Evolutionary conservation across 805 yeast species (phyloP).

Genomic region (Candida golubevii): DNA sequence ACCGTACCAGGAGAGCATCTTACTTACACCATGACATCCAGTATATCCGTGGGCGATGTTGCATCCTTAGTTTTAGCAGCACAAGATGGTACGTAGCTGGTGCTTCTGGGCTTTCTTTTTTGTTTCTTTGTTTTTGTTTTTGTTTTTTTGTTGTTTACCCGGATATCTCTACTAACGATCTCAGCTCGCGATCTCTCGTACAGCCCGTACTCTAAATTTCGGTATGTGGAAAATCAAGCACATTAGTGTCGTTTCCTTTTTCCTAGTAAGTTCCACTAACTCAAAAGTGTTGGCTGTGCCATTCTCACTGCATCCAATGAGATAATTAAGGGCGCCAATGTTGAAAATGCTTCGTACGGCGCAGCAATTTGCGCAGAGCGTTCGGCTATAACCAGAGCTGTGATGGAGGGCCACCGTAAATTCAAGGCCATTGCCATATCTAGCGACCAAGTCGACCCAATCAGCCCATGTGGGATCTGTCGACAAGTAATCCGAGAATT

Average conservation of each 20-base stretch:
- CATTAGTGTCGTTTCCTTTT: neutral
- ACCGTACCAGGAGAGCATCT: no score
- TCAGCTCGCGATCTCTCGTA: conserved; percentile 52
- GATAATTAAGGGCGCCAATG: conserved; percentile 70
- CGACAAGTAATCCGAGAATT: conserved; percentile 88
- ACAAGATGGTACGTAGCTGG: conserved; percentile 8
- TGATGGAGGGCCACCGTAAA: conserved; percentile 36
- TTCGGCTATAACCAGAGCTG: conserved; percentile 27
- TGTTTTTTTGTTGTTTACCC: neutral
- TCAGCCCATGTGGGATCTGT: conserved; percentile 93
- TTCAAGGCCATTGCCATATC: conserved; percentile 65
- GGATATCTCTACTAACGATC: conserved; percentile 11
- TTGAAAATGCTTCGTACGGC: conserved; percentile 91
- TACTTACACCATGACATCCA: neutral
- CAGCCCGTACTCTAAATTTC: conserved; percentile 69
- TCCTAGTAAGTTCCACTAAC: neutral
- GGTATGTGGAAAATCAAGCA: conserved; percentile 24
- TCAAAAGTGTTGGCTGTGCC: conserved; percentile 65
- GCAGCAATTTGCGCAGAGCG: conserved; percentile 42
- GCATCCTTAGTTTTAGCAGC: conserved; percentile 4
- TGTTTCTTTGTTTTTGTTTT: no score
- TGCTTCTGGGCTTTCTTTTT: neutral
- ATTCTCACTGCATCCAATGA: conserved; percentile 50
- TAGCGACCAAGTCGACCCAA: conserved; percentile 52
- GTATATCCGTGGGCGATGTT: neutral